Evolutionary conservation across 2,329 filamentous ascomycete species (phyloP).

Genomic region (Annulohypoxylon truncatum): DNA sequence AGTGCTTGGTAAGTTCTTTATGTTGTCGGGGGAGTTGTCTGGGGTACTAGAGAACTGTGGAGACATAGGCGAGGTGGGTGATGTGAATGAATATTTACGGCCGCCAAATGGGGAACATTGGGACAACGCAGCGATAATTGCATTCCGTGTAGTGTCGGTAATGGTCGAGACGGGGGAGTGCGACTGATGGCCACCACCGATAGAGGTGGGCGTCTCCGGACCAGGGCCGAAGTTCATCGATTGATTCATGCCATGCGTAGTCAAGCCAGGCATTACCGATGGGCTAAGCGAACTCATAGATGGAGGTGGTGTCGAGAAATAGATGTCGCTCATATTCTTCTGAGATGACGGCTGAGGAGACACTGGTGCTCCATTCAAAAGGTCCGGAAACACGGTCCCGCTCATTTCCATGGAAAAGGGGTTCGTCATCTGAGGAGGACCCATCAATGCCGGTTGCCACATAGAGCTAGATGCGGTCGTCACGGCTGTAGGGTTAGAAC

Average conservation of each 20-base stretch:
- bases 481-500: slow-evolving; percentile 72
- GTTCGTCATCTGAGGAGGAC: slow-evolving; percentile 74
- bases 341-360: slow-evolving; percentile 81
- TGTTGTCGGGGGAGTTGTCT: slow-evolving; percentile 63
- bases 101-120: slow-evolving; percentile 67
- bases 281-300: slow-evolving; percentile 80
- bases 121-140: slow-evolving; percentile 69
- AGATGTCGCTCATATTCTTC: slow-evolving; percentile 78
- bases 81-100: slow-evolving; percentile 73
- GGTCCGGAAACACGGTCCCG: slow-evolving; percentile 80
- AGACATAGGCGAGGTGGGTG: slow-evolving; percentile 65
- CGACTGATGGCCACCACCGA: slow-evolving; percentile 71
- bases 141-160: slow-evolving; percentile 71
- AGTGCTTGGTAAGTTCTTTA: slow-evolving; percentile 78
- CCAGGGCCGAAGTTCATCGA: slow-evolving; percentile 72
- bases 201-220: slow-evolving; percentile 79
- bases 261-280: slow-evolving; percentile 74
- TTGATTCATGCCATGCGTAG: slow-evolving; percentile 71
- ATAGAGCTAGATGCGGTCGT: slow-evolving; percentile 67
- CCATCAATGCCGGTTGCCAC: slow-evolving; percentile 77
- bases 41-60: slow-evolving; percentile 61
- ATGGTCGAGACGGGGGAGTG: slow-evolving; percentile 72
- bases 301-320: slow-evolving; percentile 82
- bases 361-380: slow-evolving; percentile 76
- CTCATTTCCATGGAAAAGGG: slow-evolving; percentile 81